Evolutionary conservation across 306 rosid species (phyloP).

Genomic region (Castanea mollissima): DNA sequence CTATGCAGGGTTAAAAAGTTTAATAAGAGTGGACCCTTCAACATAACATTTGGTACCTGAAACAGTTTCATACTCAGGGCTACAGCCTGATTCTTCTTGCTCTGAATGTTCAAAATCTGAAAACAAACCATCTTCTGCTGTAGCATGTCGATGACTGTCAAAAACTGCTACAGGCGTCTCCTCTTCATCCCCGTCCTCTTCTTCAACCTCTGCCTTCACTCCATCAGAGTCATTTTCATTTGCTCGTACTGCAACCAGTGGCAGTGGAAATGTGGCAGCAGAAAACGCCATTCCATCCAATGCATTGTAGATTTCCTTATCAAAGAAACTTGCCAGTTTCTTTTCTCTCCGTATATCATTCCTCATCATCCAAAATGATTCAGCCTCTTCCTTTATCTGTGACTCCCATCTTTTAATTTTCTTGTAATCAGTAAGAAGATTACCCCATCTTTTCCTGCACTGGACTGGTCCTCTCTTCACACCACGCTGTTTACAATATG

Average conservation of each 20-base stretch:
- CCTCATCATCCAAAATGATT: constrained; percentile 51
- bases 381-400: constrained; percentile 14
- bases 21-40: background rate
- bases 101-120: constrained; percentile 11
- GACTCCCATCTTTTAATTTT: constrained; percentile 54
- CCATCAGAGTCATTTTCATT: constrained; percentile 17
- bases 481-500: constrained; percentile 38
- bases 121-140: background rate
- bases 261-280: constrained; percentile 36
- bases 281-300: constrained; percentile 38
- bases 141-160: background rate
- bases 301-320: constrained; percentile 35
- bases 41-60: background rate
- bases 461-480: constrained; percentile 49
- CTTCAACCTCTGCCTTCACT: constrained; percentile 4
- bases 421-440: constrained; percentile 47
- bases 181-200: background rate
- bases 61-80: constrained; percentile 33
- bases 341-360: constrained; percentile 37
- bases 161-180: constrained; percentile 28
- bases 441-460: constrained; percentile 54
- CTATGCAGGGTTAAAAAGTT: background rate
- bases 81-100: constrained; percentile 39
- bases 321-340: constrained; percentile 47
- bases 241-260: constrained; percentile 20